Conservation (phyloP, 208 protist species). For the Leishmania tropica region DNA sequence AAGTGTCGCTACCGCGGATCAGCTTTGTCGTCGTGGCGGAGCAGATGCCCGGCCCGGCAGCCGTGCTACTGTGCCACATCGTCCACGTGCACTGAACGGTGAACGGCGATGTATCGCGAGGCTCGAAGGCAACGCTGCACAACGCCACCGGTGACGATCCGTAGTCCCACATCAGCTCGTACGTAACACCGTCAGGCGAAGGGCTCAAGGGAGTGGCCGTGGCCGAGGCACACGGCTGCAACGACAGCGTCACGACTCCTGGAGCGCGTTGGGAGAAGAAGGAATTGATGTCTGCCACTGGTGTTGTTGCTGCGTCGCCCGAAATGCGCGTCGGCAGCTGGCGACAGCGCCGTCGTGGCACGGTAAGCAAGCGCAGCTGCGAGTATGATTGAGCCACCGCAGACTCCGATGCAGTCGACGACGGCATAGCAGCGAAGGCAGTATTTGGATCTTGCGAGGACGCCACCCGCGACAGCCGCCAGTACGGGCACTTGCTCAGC, state of each 20-base stretch:
- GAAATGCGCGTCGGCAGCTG: slow-evolving; percentile 21
- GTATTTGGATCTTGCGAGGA: background rate
- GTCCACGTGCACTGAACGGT: slow-evolving; percentile 19
- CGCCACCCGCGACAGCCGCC: slow-evolving; percentile 12
- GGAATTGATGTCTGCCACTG: background rate
- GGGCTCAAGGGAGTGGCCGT: background rate
- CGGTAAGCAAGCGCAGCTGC: slow-evolving; percentile 25
- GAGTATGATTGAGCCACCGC: slow-evolving; percentile 15
- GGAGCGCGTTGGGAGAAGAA: slow-evolving; percentile 20
- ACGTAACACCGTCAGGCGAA: background rate
- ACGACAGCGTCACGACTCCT: background rate
- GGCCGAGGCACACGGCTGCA: background rate
- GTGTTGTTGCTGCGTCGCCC: background rate
- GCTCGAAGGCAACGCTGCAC: slow-evolving; percentile 22
- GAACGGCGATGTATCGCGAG: background rate
- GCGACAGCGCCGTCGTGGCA: slow-evolving; percentile 8
- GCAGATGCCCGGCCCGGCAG: background rate
- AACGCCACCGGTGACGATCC: slow-evolving; percentile 14
- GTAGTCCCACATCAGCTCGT: slow-evolving; percentile 38
- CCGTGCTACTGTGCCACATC: slow-evolving; percentile 14
- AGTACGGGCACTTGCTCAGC: slow-evolving; percentile 18
- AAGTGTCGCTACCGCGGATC: background rate
- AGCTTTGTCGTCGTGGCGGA: slow-evolving; percentile 2
- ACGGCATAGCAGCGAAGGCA: background rate
- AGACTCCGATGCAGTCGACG: background rate